Evolutionary conservation across 2,329 filamentous ascomycete genomes (phyloP).

Genomic region (Monascus ruber): DNA sequence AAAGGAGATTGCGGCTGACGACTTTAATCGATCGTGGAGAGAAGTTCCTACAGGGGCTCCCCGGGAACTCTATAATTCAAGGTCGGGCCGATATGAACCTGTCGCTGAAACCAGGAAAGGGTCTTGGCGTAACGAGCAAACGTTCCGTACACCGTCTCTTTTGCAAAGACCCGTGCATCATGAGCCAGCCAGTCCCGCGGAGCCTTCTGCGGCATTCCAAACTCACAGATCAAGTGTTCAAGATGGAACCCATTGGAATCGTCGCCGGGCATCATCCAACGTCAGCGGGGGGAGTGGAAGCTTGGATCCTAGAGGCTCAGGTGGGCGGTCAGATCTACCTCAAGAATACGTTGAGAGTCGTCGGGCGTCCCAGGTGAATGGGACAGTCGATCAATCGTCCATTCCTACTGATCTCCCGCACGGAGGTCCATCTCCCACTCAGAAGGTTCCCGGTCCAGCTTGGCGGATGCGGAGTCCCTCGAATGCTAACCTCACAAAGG

Average conservation of each 20-base stretch:
- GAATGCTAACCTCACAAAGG: conserved; percentile 17
- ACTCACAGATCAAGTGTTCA: conserved; percentile 60
- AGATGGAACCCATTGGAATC: conserved; percentile 51
- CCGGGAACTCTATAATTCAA: conserved; percentile 85
- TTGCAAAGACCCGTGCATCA: conserved; percentile 60
- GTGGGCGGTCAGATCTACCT: conserved; percentile 36
- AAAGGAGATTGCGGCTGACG: conserved; percentile 85
- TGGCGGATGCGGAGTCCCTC: conserved; percentile 18
- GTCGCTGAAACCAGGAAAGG: conserved; percentile 64
- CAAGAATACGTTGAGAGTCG: conserved; percentile 28
- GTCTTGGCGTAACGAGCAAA: conserved; percentile 54
- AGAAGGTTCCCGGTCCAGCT: conserved; percentile 14
- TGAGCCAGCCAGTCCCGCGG: conserved; percentile 55
- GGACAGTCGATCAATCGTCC: conserved; percentile 21
- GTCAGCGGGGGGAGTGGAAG: conserved; percentile 76
- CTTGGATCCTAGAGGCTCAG: conserved; percentile 52
- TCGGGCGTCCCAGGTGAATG: conserved; percentile 28
- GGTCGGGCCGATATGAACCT: conserved; percentile 85
- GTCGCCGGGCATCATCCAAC: conserved; percentile 79
- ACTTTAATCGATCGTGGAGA: conserved; percentile 79
- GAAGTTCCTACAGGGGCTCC: conserved; percentile 53
- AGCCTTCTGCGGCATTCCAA: conserved; percentile 80
- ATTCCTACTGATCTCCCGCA: conserved; percentile 15
- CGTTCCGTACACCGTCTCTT: conserved; percentile 61
- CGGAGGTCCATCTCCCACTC: conserved; percentile 15